Percentiles rank a stretch among this genome's conserved stretches.
These are phyloP conservation scores for Diplodia seriata DNA, from an alignment of 2,329 filamentous ascomycete genomes.

Conservation along the genomic window DNA sequence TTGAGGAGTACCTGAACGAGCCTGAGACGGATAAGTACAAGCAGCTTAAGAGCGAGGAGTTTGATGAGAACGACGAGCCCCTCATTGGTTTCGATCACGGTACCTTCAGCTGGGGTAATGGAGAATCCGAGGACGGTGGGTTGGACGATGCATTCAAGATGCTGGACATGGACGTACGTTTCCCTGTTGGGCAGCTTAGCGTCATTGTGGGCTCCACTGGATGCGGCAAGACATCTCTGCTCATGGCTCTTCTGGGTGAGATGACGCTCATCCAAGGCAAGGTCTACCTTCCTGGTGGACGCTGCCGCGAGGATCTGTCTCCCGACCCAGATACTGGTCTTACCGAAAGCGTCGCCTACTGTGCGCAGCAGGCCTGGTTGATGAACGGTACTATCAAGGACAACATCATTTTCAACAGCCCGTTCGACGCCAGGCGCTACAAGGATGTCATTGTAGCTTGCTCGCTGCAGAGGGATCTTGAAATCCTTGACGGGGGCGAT, in stretches of 20 bases:
- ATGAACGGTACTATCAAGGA: constrained; percentile 95
- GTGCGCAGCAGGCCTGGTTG: constrained; percentile 95
- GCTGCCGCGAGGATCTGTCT: constrained; percentile 82
- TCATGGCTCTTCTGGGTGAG: constrained; percentile 95
- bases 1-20: constrained; percentile 91
- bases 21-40: constrained; percentile 96
- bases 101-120: constrained; percentile 84
- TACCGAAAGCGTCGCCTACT: constrained; percentile 92
- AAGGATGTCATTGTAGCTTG: constrained; percentile 88
- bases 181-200: constrained; percentile 85
- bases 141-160: constrained; percentile 74
- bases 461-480: constrained; percentile 86
- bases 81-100: constrained; percentile 85
- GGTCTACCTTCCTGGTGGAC: constrained; percentile 84
- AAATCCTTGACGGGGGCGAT: constrained; percentile 91
- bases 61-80: constrained; percentile 71
- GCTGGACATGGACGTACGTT: constrained; percentile 82
- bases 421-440: constrained; percentile 82
- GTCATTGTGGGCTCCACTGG: constrained; percentile 93
- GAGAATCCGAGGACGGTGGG: constrained; percentile 61
- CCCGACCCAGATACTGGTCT: constrained; percentile 83
- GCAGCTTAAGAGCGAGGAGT: constrained; percentile 75
- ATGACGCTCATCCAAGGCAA: constrained; percentile 86
- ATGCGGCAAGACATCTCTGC: constrained; percentile 90
- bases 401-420: constrained; percentile 90